Conservation (phyloP, 2,329 filamentous ascomycete genomes). For the Rhinocladiella similis region DNA sequence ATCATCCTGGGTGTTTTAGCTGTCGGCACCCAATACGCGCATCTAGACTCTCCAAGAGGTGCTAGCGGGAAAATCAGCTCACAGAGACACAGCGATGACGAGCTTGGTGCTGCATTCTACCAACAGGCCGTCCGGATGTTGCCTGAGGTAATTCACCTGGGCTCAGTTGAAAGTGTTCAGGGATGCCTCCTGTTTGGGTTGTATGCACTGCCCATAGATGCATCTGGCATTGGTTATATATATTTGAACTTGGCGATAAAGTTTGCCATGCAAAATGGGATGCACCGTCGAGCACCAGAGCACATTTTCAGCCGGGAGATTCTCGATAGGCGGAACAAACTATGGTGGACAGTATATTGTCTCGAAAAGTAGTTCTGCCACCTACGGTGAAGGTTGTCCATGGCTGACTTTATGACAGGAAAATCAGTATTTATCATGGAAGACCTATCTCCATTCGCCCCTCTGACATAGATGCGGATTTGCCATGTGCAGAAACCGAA, state of each 20-base stretch:
- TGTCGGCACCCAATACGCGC: conserved; percentile 46
- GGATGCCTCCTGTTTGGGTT: conserved; percentile 58
- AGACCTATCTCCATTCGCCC: conserved; percentile 55
- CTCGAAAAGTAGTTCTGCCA: conserved; percentile 45
- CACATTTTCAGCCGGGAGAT: conserved; percentile 50
- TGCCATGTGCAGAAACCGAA: conserved; percentile 42
- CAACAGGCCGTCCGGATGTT: conserved; percentile 56
- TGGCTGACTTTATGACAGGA: conserved; percentile 19
- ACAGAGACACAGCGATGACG: conserved; percentile 45
- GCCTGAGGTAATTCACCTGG: conserved; percentile 58
- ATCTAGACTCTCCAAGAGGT: conserved; percentile 37
- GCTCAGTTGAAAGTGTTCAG: conserved; percentile 59
- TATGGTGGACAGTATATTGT: conserved; percentile 60
- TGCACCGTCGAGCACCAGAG: conserved; percentile 56
- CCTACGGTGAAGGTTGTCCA: too few species aligned
- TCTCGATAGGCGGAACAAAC: conserved; percentile 56
- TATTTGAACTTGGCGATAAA: conserved; percentile 59
- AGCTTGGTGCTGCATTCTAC: conserved; percentile 58
- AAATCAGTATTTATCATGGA: conserved; percentile 58
- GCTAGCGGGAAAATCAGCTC: conserved; percentile 31
- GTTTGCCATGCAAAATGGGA: conserved; percentile 60
- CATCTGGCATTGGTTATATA: conserved; percentile 57
- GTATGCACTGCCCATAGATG: conserved; percentile 57
- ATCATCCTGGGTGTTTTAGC: conserved; percentile 45
- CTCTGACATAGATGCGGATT: conserved; percentile 56